These are phyloP conservation scores for Talaromyces thailandensis DNA, from an alignment of 495 filamentous ascomycete species.

Conservation along the genomic window DNA sequence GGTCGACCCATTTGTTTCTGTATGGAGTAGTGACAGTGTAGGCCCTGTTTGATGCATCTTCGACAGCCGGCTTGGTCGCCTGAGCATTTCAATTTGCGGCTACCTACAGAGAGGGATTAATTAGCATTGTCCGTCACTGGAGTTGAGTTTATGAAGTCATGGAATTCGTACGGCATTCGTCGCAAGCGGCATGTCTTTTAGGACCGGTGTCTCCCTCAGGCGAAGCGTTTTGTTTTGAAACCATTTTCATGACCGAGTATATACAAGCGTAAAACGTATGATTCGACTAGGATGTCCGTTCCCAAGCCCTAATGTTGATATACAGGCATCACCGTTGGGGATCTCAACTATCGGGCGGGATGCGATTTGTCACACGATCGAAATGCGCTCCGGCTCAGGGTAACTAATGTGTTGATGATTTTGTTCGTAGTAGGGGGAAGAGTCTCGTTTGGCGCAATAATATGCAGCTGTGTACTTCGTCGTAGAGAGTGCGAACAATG, in stretches of 20 bases:
- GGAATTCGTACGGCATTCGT: conserved; percentile 11
- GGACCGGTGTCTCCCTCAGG: background rate
- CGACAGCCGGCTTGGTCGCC: conserved; percentile 32
- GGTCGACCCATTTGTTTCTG: conserved; percentile 42
- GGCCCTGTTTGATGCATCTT: conserved; percentile 32
- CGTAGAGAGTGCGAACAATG: background rate
- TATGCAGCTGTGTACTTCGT: background rate
- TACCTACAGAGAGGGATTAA: conserved; percentile 17
- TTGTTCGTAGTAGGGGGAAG: background rate
- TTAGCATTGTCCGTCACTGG: background rate
- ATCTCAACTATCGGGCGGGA: background rate
- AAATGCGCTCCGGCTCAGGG: background rate
- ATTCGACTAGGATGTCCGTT: background rate
- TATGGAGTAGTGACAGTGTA: conserved; percentile 34
- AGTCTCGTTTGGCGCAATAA: background rate
- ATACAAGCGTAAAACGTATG: background rate
- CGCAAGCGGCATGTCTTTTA: conserved; percentile 12
- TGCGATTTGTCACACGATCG: background rate
- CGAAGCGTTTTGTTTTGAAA: background rate
- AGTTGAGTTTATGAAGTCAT: background rate
- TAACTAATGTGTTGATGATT: background rate
- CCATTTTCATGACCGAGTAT: background rate
- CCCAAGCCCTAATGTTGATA: background rate
- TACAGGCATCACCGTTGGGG: background rate
- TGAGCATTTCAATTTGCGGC: conserved; percentile 41